phyloP scores from a whole-genome alignment of 306 rosid genomes.

The Cyamopsis tetragonoloba region DNA sequence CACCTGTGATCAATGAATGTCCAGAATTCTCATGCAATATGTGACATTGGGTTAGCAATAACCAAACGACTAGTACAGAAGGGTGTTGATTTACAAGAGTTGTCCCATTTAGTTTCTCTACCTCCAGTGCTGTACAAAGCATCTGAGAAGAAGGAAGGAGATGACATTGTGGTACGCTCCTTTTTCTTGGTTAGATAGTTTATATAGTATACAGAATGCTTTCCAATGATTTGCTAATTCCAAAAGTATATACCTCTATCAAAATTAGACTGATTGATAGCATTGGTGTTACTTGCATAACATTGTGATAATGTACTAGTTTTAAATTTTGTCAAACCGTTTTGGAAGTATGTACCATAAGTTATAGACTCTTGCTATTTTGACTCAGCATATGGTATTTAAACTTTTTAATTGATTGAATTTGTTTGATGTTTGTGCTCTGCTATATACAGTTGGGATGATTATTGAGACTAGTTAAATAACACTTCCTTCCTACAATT shows the following conservation, averaged over 20 bases:
- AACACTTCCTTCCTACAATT: background rate
- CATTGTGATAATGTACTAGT: background rate
- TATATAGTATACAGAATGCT: background rate
- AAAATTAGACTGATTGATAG: constrained; percentile 4
- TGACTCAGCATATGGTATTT: constrained; percentile 2
- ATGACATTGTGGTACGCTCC: constrained; percentile 60
- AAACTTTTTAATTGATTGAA: background rate
- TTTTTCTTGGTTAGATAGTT: background rate
- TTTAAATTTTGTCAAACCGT: background rate
- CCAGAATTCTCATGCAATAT: constrained; percentile 87
- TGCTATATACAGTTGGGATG: background rate
- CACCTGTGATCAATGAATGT: constrained; percentile 28
- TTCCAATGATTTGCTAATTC: constrained; percentile 12
- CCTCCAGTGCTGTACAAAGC: constrained; percentile 75
- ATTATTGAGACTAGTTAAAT: constrained; percentile 2
- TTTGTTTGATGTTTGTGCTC: constrained; percentile 5
- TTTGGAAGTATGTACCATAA: background rate
- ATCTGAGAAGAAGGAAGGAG: constrained; percentile 66
- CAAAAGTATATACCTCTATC: background rate
- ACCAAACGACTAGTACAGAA: constrained; percentile 56
- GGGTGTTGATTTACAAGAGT: constrained; percentile 61
- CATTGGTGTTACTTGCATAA: background rate
- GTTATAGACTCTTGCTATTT: background rate
- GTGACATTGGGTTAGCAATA: constrained; percentile 87
- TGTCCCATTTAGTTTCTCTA: constrained; percentile 46